These are phyloP conservation scores for Thelonectria rubi DNA, from an alignment of 2,329 filamentous ascomycete genomes.

Conservation along the genomic window DNA sequence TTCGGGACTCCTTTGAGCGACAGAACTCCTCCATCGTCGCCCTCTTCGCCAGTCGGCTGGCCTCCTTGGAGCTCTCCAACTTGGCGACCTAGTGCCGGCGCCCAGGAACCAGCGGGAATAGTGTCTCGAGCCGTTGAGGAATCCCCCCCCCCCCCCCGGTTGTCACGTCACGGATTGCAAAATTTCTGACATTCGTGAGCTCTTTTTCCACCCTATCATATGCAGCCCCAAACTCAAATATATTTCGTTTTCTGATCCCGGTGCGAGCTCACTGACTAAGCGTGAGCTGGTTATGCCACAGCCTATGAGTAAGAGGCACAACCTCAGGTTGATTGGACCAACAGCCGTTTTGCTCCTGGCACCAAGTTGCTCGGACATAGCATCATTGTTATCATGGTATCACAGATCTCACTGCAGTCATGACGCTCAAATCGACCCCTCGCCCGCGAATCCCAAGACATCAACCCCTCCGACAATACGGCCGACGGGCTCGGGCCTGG, in stretches of 20 bases:
- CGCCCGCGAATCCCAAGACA: background rate
- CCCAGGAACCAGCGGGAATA: conserved; percentile 8
- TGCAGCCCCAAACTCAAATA: conserved; percentile 7
- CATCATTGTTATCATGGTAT: conserved; percentile 4
- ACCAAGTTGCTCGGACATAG: background rate
- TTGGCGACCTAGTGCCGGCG: background rate
- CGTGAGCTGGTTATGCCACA: background rate
- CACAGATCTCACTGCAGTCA: background rate
- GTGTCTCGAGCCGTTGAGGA: background rate
- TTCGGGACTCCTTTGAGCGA: background rate
- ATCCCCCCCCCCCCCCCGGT: background rate
- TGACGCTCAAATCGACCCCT: background rate
- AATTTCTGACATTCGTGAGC: background rate
- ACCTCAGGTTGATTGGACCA: conserved; percentile 3
- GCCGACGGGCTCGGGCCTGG: background rate
- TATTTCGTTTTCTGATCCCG: background rate
- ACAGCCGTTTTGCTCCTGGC: background rate
- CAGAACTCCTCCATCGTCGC: background rate
- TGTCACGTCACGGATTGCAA: conserved; percentile 1
- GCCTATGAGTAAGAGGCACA: conserved; percentile 13
- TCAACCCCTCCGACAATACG: background rate
- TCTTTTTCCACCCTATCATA: background rate
- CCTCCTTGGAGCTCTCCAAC: background rate
- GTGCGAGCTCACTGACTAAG: background rate
- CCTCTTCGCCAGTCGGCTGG: conserved; percentile 9